phyloP scores from a whole-genome alignment of 805 yeast species.

The Barnettozyma botsteinii region DNA sequence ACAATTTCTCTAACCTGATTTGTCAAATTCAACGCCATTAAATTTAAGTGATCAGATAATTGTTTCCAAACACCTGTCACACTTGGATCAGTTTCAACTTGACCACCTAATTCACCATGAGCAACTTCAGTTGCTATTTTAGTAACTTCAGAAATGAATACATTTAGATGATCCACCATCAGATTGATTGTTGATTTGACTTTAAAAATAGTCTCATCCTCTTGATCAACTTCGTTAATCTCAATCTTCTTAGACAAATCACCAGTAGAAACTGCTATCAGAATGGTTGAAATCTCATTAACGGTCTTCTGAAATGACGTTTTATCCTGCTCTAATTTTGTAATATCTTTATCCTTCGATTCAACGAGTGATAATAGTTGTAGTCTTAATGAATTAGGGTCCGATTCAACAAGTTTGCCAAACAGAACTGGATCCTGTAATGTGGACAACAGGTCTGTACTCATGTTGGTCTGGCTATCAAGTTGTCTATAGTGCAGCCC shows the following conservation, averaged over 20 bases:
- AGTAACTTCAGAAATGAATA: slow-evolving; percentile 81
- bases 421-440: slow-evolving; percentile 1
- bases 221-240: slow-evolving; percentile 30
- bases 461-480: too few species aligned
- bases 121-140: slow-evolving; percentile 88
- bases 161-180: slow-evolving; percentile 81
- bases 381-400: neutral
- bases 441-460: neutral
- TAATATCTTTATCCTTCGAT: slow-evolving; percentile 1
- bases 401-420: neutral
- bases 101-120: slow-evolving; percentile 84
- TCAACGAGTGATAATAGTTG: neutral
- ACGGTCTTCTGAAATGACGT: slow-evolving; percentile 7
- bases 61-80: slow-evolving; percentile 88
- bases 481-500: too few species aligned
- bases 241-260: slow-evolving; percentile 68
- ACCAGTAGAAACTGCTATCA: slow-evolving; percentile 80
- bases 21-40: slow-evolving; percentile 84
- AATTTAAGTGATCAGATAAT: slow-evolving; percentile 79
- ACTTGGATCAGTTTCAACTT: slow-evolving; percentile 62
- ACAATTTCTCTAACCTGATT: slow-evolving; percentile 88
- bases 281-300: slow-evolving; percentile 73
- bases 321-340: neutral
- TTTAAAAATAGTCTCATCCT: slow-evolving; percentile 69
- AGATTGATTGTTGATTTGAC: slow-evolving; percentile 79